phyloP scores from a whole-genome alignment of 352 stramenopile species.

The Phytophthora brassicae region DNA sequence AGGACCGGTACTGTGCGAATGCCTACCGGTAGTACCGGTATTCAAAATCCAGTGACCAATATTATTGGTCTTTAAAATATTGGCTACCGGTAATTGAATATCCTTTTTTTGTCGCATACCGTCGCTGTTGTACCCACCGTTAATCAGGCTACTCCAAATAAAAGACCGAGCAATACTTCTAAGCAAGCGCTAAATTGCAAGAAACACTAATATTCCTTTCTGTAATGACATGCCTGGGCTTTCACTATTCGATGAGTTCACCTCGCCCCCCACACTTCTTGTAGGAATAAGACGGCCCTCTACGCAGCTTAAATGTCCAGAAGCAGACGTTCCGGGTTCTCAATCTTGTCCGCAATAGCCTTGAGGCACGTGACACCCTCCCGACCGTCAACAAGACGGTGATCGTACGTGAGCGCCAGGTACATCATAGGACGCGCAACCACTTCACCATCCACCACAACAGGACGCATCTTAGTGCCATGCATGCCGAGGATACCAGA shows the following conservation, averaged over 20 bases:
- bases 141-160: no score
- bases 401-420: conserved; percentile 99
- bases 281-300: background rate
- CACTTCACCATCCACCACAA: conserved; percentile 94
- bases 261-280: background rate
- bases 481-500: conserved; percentile 99
- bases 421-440: conserved; percentile 99
- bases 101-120: no score
- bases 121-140: no score
- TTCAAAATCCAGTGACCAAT: no score
- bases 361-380: conserved; percentile 99
- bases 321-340: conserved; percentile 94
- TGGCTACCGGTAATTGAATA: no score
- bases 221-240: conserved; percentile 6
- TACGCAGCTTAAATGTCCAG: conserved; percentile 90
- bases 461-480: conserved; percentile 96
- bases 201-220: conserved; percentile 16
- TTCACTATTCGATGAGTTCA: conserved; percentile 4
- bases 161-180: no score
- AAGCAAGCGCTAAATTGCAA: conserved; percentile 13
- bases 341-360: conserved; percentile 97
- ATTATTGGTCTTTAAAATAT: no score
- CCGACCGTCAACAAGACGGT: conserved; percentile 98
- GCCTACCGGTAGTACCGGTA: no score
- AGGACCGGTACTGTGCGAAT: no score